Base-by-base conservation (phyloP, 192 early-diverging fungal species). In the Backusella tuberculispora region DNA sequence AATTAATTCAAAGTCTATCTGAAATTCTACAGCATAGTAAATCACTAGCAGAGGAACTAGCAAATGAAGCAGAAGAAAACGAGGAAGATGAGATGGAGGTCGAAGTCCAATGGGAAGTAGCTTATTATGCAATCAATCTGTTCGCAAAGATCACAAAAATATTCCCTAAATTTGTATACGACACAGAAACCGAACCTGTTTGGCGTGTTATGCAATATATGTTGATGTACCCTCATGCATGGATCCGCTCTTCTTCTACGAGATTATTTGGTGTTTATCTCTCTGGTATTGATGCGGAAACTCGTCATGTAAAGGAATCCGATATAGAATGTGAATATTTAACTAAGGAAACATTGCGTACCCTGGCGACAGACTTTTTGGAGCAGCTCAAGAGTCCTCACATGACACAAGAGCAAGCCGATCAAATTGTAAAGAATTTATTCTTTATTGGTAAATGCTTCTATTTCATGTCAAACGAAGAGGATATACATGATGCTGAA, bases 371-470 rank as follows among this genome's bases (percentile, higher is more conserved):
- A 40, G 76, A 79, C 4, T 80, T 92, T 69, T 73, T 84, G 14
- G 83, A 86, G 44, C 94, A 96, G 71, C 82, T 96, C 9, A 89
- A 87, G 73, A 89, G 91, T 63, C 77, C 82, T 13, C 85, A 80
- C 70, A 42, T 98, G 37, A 84, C 91, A 40, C 82, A 87, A 40
- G 97, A 98, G 26, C 88, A 95, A 37, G 94, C 92, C 6, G 92
- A 87, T 71, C 96, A 98, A 81, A 80, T 96, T 63, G 92, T 96
- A 43, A 97, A 98, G 87, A 99, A 99, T 81, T 76, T 98, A 71
- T 92, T 94, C 76, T 99, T 96, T 83, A 83, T 98, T 63, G 95
- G 91, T 56, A 94, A 93, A 73, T 89, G 90, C 78, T 92, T 92
- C 71, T 89, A 87, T 67, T 78, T 72, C 63, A 66, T 84, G 9